Evolutionary conservation across 1,284 basidiomycete species (phyloP).

Genomic region (Rhodofomes roseus): DNA sequence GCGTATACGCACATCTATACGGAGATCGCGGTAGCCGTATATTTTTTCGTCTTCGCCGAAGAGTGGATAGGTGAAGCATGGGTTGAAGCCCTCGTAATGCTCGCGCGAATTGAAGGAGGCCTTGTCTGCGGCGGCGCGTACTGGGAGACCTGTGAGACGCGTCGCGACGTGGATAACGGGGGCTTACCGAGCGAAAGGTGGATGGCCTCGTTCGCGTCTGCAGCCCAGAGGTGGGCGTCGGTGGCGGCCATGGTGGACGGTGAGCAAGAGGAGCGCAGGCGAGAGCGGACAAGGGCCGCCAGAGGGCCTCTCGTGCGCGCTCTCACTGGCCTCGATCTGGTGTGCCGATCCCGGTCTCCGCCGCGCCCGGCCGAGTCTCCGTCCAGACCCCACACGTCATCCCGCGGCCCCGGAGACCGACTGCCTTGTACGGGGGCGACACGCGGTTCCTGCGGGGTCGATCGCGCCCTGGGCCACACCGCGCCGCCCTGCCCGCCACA

Average conservation of each 20-base stretch:
- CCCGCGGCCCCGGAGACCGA: neutral
- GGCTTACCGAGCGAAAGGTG: slow-evolving; percentile 67
- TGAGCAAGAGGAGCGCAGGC: neutral
- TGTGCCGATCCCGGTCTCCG: neutral
- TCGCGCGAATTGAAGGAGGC: slow-evolving; percentile 57
- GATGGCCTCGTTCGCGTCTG: slow-evolving; percentile 79
- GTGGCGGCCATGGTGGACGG: slow-evolving; percentile 1
- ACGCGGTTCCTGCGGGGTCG: neutral
- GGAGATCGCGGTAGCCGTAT: slow-evolving; percentile 86
- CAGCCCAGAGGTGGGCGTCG: slow-evolving; percentile 45
- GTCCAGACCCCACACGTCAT: slow-evolving; percentile 3
- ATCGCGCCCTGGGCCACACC: neutral
- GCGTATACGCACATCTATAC: slow-evolving; percentile 66
- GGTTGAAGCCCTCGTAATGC: slow-evolving; percentile 67
- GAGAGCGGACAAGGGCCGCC: neutral
- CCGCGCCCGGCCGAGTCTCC: slow-evolving; percentile 1
- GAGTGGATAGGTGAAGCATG: slow-evolving; percentile 88
- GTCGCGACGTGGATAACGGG: neutral
- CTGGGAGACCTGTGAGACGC: slow-evolving; percentile 30
- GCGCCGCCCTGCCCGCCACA: neutral
- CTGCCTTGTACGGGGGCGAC: neutral
- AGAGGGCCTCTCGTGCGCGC: neutral
- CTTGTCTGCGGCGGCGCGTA: slow-evolving; percentile 62
- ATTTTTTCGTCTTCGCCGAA: slow-evolving; percentile 96
- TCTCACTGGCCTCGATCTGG: neutral